These are phyloP conservation scores for Pleurotus citrinopileatus DNA, from an alignment of 768 basidiomycete species.

Conservation along the genomic window DNA sequence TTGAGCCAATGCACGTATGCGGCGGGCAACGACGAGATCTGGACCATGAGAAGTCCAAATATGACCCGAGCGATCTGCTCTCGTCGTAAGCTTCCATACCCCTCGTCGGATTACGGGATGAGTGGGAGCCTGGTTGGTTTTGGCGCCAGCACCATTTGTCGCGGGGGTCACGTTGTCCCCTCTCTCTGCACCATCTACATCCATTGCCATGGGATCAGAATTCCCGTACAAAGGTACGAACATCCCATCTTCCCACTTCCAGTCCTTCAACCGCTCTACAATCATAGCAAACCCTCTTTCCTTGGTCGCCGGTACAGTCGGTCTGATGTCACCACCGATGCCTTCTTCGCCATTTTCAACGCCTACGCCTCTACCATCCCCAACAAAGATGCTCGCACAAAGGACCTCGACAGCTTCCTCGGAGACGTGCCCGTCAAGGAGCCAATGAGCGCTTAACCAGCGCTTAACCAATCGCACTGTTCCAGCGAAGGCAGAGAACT, in stretches of 20 bases:
- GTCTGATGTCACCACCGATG: slow-evolving; percentile 25
- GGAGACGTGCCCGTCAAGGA: slow-evolving; percentile 69
- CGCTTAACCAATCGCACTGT: slow-evolving; percentile 89
- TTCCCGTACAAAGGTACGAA: slow-evolving; percentile 70
- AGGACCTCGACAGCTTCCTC: slow-evolving; percentile 84
- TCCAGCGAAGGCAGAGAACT: slow-evolving; percentile 73
- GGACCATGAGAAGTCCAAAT: slow-evolving; percentile 76
- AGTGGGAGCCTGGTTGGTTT: background rate
- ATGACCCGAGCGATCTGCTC: slow-evolving; percentile 67
- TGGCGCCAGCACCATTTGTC: slow-evolving; percentile 11
- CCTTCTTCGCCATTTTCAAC: slow-evolving; percentile 28
- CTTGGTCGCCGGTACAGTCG: slow-evolving; percentile 66
- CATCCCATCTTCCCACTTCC: slow-evolving; percentile 79
- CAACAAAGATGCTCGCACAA: slow-evolving; percentile 75
- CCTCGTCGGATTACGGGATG: slow-evolving; percentile 11
- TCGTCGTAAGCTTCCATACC: slow-evolving; percentile 83
- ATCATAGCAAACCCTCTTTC: slow-evolving; percentile 78
- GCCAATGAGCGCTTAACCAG: slow-evolving; percentile 91
- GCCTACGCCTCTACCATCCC: slow-evolving; percentile 35
- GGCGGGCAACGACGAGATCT: slow-evolving; percentile 66
- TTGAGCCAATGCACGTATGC: slow-evolving; percentile 69
- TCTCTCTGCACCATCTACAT: slow-evolving; percentile 21
- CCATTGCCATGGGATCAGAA: slow-evolving; percentile 15
- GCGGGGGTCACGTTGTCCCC: slow-evolving; percentile 22
- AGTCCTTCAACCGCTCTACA: slow-evolving; percentile 70